Base-by-base conservation (phyloP, 106 monocot genomes). In the Posidonia australis region DNA sequence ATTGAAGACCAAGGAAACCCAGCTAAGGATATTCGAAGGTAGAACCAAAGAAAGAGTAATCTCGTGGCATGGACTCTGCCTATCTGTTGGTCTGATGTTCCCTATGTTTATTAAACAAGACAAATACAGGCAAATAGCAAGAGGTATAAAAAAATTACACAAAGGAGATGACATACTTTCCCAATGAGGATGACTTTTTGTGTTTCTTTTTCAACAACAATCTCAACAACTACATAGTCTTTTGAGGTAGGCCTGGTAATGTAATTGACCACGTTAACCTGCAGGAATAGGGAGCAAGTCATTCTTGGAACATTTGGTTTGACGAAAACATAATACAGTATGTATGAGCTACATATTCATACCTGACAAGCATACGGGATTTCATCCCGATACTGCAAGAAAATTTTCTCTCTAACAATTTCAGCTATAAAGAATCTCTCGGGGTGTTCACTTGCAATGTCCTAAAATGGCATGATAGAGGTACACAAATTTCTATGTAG, bases 321-420 rank as follows among this genome's bases (percentile, higher is more conserved):
- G n/a, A 23, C 54, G 18, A 17, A 14, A 41, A 20, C 0, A 9
- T n/a, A 0, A n/a, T 17, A 17, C 18, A 60, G 26, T 24, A 23
- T 0, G 12, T 27, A 17, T 27, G 25, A 36, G 22, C 12, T 13
- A 13, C 36, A 41, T 1, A 32, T 27, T 1, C 17, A 16, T 46
- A 98, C 96, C 87, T 98, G 96, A 63, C 96, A 98, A 24, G 82
- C 80, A 87, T 98, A 98, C 20, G 96, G 96, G 72, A 98, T 70
- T 83, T 98, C 96, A 44, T 98, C 79, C 63, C 87, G 70, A 44
- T 98, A 91, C 54, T 90, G 96, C 75, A 91, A 73, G 67, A 98
- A 90, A 14, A 98, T 87, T 53, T 98, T 98, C 70, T 98, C 96
- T 59, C 96, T 84, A n/a, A 98, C 84, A 77, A 98, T 90, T 79